phyloP scores from a whole-genome alignment of 2,329 filamentous ascomycete genomes.

The Acrocalymma vagum region DNA sequence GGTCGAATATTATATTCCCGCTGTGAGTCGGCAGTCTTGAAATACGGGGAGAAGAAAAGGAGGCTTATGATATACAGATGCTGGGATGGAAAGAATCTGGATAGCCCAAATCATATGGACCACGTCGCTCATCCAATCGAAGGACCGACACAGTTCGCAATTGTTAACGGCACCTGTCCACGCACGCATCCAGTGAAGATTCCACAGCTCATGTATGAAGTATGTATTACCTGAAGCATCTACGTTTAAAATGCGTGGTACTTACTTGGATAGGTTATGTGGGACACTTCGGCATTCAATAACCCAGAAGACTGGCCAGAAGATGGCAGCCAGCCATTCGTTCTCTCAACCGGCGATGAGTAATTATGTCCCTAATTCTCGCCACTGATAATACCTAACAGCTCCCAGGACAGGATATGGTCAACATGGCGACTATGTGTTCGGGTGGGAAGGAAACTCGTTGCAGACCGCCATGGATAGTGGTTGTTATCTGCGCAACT shows the following conservation, averaged over 20 bases:
- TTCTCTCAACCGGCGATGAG: constrained; percentile 42
- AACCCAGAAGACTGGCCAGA: constrained; percentile 20
- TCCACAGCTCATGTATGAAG: constrained; percentile 54
- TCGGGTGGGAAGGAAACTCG: constrained; percentile 23
- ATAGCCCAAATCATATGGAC: constrained; percentile 62
- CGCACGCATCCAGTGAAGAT: constrained; percentile 51
- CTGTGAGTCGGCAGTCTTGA: constrained; percentile 33
- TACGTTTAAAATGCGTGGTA: constrained; percentile 78
- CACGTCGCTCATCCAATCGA: constrained; percentile 49
- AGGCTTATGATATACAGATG: constrained; percentile 22
- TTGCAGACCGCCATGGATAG: constrained; percentile 24
- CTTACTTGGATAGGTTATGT: constrained; percentile 60
- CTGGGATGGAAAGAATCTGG: constrained; percentile 58
- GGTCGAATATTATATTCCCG: constrained; percentile 56
- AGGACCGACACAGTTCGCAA: constrained; percentile 28
- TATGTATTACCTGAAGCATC: constrained; percentile 65
- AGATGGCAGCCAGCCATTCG: constrained; percentile 21
- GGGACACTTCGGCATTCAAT: constrained; percentile 45
- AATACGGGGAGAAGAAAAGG: not conserved
- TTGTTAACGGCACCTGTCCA: constrained; percentile 46
- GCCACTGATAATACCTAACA: constrained; percentile 47
- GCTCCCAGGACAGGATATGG: constrained; percentile 52
- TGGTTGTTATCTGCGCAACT: constrained; percentile 23
- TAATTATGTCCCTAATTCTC: constrained; percentile 29
- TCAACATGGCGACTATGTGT: constrained; percentile 58